Evolutionary conservation across 768 basidiomycete species (phyloP).

Genomic region (Chlorophyllum brunneum): DNA sequence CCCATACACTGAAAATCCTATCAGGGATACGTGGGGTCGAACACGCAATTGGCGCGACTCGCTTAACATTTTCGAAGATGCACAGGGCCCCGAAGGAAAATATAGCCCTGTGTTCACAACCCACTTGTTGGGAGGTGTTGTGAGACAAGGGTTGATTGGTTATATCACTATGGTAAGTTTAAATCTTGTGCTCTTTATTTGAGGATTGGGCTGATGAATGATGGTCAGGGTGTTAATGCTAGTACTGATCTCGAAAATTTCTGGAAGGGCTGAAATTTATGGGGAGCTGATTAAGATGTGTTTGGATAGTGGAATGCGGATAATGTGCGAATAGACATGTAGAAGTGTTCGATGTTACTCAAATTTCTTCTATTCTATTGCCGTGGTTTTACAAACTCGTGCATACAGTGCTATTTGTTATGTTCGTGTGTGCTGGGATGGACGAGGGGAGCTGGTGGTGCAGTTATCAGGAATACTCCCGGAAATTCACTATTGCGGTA

Average conservation of each 20-base stretch:
- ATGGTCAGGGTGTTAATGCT: conserved; percentile 34
- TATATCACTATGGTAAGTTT: conserved; percentile 52
- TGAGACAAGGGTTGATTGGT: conserved; percentile 45
- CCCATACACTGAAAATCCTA: conserved; percentile 48
- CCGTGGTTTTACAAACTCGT: not conserved
- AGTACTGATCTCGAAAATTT: conserved; percentile 35
- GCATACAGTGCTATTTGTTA: too few species aligned
- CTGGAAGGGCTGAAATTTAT: conserved; percentile 30
- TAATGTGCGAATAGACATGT: not conserved
- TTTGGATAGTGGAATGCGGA: not conserved
- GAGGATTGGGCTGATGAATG: not conserved
- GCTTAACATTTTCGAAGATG: conserved; percentile 51
- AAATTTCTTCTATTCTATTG: not conserved
- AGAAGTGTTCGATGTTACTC: not conserved
- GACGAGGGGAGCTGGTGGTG: too few species aligned
- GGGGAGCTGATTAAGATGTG: conserved; percentile 11
- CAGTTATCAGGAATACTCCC: too few species aligned
- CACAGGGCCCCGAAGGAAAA: conserved; percentile 41
- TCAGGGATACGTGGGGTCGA: conserved; percentile 41
- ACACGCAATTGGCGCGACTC: conserved; percentile 52
- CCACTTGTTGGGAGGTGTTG: conserved; percentile 46
- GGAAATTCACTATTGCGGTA: too few species aligned
- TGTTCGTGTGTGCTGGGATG: too few species aligned
- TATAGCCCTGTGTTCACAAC: conserved; percentile 53
- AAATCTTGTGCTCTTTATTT: not conserved